Evolutionary conservation across 495 filamentous ascomycete species (phyloP), one percentile per base, ranked within the genome.

Genomic region (Penicillium atrosanguineum): DNA sequence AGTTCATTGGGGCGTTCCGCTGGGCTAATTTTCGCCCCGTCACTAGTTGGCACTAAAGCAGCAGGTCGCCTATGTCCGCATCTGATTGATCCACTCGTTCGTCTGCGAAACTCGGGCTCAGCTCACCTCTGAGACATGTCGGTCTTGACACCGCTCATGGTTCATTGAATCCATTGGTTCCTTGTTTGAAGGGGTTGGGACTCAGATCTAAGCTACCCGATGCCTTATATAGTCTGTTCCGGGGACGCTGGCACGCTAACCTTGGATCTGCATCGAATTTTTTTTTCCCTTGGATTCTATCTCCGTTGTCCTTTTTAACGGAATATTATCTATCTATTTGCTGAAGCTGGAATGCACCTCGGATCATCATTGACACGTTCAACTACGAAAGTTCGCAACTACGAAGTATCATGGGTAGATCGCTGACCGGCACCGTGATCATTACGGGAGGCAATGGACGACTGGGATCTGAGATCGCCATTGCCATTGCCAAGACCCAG

Each of bases 371-470:
- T n/a, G 29, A n/a, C 38, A 31, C 19, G 20, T 36, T 15, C 19
- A 1, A 37, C 15, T 18, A 20, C 20, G 28, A 12, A 31, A 25
- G 29, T 41, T 40, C 36, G 37, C 21, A 42, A 42, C 18, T 37
- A 38, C 26, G 29, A 40, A 20, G 29, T 18, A 28, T 46, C 19
- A 75, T 75, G 72, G 68, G 63, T 29, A 71, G 66, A 58, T 64
- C 71, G 50, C 67, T 75, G 15, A 59, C 61, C 25, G 71, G 69
- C 34, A 75, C 72, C 12, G 72, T 73, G 8, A 69, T 75, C 28
- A 73, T 75, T 37, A 75, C 72, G 28, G 72, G 70, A n/a, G 71
- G 66, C 20, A 71, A 67, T 62, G 72, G 72, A 12, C 53, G 47
- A 2, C 56, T 75, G 25, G 69, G 71, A n/a, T 73, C 72, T 26